These are phyloP conservation scores for Vitis hybrid DNA, from an alignment of 177 flowering plant genomes.

Conservation along the genomic window DNA sequence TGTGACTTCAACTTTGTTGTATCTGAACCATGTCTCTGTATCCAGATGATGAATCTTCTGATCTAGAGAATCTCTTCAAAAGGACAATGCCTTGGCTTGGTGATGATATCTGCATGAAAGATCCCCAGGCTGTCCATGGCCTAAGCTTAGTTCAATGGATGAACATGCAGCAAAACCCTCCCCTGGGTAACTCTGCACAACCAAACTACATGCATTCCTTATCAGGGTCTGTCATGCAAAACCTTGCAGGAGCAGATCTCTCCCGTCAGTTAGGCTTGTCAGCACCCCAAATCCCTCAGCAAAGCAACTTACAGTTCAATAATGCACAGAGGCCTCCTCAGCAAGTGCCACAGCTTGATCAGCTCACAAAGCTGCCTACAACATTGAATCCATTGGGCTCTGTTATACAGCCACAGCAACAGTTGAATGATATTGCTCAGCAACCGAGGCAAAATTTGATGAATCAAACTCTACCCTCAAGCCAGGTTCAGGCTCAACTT, in stretches of 20 bases:
- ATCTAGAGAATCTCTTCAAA: constrained; percentile 69
- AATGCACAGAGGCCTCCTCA: constrained; percentile 57
- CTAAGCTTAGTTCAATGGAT: constrained; percentile 90
- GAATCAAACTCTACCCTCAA: constrained; percentile 47
- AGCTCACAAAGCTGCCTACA: constrained; percentile 57
- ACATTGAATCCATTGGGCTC: constrained; percentile 51
- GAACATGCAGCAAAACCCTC: constrained; percentile 87
- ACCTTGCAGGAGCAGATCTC: constrained; percentile 55
- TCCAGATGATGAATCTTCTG: constrained; percentile 86
- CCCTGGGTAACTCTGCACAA: constrained; percentile 56
- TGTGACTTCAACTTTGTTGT: neutral
- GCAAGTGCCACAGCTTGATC: constrained; percentile 66
- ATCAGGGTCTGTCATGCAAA: constrained; percentile 51
- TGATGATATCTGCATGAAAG: constrained; percentile 71
- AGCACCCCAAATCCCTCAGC: constrained; percentile 56
- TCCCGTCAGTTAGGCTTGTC: constrained; percentile 72
- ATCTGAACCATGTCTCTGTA: neutral
- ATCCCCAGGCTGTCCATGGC: constrained; percentile 69
- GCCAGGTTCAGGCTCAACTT: constrained; percentile 57
- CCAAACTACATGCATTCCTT: constrained; percentile 57
- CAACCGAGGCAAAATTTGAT: constrained; percentile 56
- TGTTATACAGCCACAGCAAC: constrained; percentile 58
- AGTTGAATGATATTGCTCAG: constrained; percentile 49
- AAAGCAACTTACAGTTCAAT: constrained; percentile 56
- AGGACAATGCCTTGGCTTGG: constrained; percentile 94